Base-by-base conservation (phyloP, 306 rosid species). In the Amphicarpaea edgeworthii region DNA sequence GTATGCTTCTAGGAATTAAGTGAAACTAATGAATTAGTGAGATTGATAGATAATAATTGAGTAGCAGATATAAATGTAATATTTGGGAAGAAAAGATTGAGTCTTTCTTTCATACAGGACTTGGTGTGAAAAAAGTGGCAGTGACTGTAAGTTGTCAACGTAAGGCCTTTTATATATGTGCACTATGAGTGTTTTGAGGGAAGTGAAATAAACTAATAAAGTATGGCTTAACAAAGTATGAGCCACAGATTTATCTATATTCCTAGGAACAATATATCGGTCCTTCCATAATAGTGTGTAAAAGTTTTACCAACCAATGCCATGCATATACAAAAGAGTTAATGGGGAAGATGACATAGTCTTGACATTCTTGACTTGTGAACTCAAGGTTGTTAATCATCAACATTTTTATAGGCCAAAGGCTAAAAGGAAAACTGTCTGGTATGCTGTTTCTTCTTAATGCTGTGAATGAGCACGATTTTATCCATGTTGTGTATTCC, bases 1-100 rank as follows among this genome's bases (percentile, higher is more conserved):
- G 68, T 28, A 62, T 55, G 64, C 61, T 82, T 70, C 21, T 47
- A 47, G 67, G 73, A 57, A 49, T 49, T 41, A 61, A 68, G 28
- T 37, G n/a, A 46, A 69, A 75, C 12, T 68, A 57, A 40, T 37
- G 58, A 19, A 15, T 20, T 14, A 14, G 45, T 70, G 26, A 14
- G n/a, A 24, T 55, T 63, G 41, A 49, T 23, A 15, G 20, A 21
- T 37, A 21, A 10, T 58, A 65, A 24, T 43, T 24, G 26, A 42
- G 55, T 4, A 7, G 19, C n/a, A n/a, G n/a, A n/a, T 50, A 45
- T 12, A 63, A 66, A 16, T 45, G 34, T n/a, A 45, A 28, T 59
- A 40, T 64, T 7, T 26, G 38, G 15, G 30, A 8, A 34, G 11
- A 45, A 63, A 54, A 23, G 12, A 8, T 59, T 50, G 10, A 60